Conservation (phyloP, 495 filamentous ascomycete species). For the Delitschia confertaspora region DNA sequence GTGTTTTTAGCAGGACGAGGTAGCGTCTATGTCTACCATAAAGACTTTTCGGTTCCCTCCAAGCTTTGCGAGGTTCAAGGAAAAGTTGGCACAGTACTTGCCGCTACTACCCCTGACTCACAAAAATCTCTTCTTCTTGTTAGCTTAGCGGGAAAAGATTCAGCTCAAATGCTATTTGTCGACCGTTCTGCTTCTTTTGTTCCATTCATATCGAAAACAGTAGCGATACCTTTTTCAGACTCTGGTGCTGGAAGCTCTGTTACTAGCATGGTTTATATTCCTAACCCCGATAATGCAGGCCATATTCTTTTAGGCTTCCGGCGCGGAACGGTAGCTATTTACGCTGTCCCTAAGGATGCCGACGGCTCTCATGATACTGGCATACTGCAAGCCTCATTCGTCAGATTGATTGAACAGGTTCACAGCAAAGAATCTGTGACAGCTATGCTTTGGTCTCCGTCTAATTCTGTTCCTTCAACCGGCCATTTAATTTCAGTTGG, state of each 20-base stretch:
- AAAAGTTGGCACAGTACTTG: slow-evolving; percentile 49
- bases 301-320: slow-evolving; percentile 63
- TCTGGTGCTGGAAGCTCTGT: slow-evolving; percentile 32
- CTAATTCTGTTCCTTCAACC: not conserved
- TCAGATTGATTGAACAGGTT: slow-evolving; percentile 32
- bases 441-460: slow-evolving; percentile 39
- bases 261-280: slow-evolving; percentile 30
- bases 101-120: not conserved
- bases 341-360: slow-evolving; percentile 20
- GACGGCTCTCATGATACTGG: slow-evolving; percentile 10
- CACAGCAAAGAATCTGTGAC: slow-evolving; percentile 64
- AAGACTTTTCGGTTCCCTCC: not conserved
- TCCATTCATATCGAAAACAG: not conserved
- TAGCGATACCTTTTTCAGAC: slow-evolving; percentile 7
- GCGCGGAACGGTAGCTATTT: slow-evolving; percentile 51
- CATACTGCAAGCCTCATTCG: slow-evolving; percentile 22
- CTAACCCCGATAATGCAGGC: slow-evolving; percentile 33
- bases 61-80: slow-evolving; percentile 18
- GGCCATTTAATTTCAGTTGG: slow-evolving; percentile 56
- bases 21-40: slow-evolving; percentile 14
- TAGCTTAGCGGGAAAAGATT: slow-evolving; percentile 15
- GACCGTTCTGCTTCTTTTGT: not conserved
- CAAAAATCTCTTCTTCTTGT: slow-evolving; percentile 3
- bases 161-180: slow-evolving; percentile 20
- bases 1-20: slow-evolving; percentile 23